Evolutionary conservation across 371 early-diverging fungal species (phyloP), one percentile per base, ranked within the genome.

Genomic region (Globomyces sp.): DNA sequence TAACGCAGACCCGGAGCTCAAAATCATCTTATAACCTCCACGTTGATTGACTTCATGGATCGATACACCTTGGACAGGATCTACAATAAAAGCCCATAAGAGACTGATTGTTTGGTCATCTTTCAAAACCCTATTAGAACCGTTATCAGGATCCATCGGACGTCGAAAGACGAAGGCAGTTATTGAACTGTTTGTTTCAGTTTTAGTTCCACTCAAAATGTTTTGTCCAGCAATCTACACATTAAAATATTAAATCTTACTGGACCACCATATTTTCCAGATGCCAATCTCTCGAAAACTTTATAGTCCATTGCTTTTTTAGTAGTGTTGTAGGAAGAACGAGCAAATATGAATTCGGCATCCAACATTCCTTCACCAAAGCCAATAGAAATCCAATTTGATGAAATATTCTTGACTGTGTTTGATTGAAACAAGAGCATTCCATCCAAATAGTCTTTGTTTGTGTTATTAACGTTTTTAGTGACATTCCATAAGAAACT

Each of bases 51-150:
- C 13, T 42, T 64, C 69, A 64, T 73, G 73, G 13, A 60, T 47
- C 36, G 9, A 34, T 10, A 43, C 11, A 10, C 58, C 55, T 1
- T 65, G 13, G n/a, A n/a, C n/a, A 8, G 65, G 60, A 58, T 68
- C 68, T n/a, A n/a, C n/a, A n/a, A n/a, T n/a, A 64, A 72, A 75
- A 5, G 72, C 75, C 75, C 75, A 75, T 34, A 75, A 47, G 37
- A 75, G 24, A 50, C 57, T 13, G n/a, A n/a, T n/a, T 37, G 3
- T 6, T 10, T 34, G 43, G 37, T 5, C 45, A 11, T 53, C 36
- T 61, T 69, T 42, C 9, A 72, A 8, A 64, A 34, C 11, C 34
- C 2, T 59, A 63, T 71, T 68, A 42, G 11, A 37, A 45, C 49
- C 57, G 50, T 71, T 68, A 40, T n/a, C n/a, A 41, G 39, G 65